Evolutionary conservation across 140 eudicot species (phyloP).

Genomic region (Anethum foeniculum): DNA sequence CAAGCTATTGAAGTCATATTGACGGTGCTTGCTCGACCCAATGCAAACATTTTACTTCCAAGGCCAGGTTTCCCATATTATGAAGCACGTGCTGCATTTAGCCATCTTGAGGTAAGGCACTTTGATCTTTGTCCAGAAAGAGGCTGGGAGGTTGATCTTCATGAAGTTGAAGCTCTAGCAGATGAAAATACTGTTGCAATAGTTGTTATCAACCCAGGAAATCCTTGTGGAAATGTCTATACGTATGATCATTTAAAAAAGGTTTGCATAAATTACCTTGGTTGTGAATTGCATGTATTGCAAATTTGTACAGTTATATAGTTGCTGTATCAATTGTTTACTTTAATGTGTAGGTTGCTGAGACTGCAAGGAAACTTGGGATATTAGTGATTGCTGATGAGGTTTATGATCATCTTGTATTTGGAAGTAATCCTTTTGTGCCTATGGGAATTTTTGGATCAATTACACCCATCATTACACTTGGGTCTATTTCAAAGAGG

Average conservation of each 20-base stretch:
- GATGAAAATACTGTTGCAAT: constrained; percentile 86
- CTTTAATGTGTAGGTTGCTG: constrained; percentile 11
- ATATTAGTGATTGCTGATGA: constrained; percentile 23
- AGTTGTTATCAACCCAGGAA: constrained; percentile 73
- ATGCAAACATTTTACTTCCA: constrained; percentile 65
- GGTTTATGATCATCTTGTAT: constrained; percentile 21
- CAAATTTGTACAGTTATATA: not conserved
- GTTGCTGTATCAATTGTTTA: not conserved
- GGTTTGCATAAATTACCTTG: constrained; percentile 21
- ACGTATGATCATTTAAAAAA: constrained; percentile 43
- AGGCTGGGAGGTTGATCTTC: constrained; percentile 73
- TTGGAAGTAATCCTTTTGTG: constrained; percentile 21
- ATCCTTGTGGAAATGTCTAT: constrained; percentile 82
- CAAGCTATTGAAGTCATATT: constrained; percentile 59
- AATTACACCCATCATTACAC: constrained; percentile 16
- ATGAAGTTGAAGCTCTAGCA: constrained; percentile 38
- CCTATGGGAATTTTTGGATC: constrained; percentile 26
- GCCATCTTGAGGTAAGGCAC: constrained; percentile 57
- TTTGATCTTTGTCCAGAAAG: constrained; percentile 64
- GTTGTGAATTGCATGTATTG: not conserved
- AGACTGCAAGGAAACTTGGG: constrained; percentile 21
- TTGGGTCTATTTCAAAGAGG: constrained; percentile 25
- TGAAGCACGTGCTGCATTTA: constrained; percentile 46
- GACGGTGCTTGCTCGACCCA: constrained; percentile 47
- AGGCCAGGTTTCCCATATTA: constrained; percentile 66